Evolutionary conservation across 2,329 filamentous ascomycete species (phyloP), one percentile per base, ranked within the genome.

Genomic region (Trichoderma sp.): DNA sequence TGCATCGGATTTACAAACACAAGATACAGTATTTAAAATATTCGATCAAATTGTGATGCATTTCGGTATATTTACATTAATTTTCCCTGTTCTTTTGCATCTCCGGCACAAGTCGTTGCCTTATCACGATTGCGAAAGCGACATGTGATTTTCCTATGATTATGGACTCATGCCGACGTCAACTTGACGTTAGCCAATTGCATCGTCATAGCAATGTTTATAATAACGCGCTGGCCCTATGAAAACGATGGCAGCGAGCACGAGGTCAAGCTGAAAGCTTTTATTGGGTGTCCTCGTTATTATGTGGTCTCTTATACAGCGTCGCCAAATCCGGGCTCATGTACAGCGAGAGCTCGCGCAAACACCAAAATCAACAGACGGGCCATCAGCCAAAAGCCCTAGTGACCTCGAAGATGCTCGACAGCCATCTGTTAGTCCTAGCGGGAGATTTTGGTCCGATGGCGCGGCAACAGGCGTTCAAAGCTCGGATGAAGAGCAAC

Each of bases 291-390:
- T 4, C 4, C 31, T 35, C 7, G n/a, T 24, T 27, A 10, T 2
- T 5, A 62, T 62, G 59, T 62, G 59, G 59, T 62, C 59, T 24
- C n/a, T 62, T 3, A 62, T n/a, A 40, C 59, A 62, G 40, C 59
- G 40, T 33, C 59, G n/a, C 49, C 59, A 62, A 35, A 62, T 62
- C 11, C 49, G 27, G 27, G 40, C 47, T 14, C 40, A 35, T 11
- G 29, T 62, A 5, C 5, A 7, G 33, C 59, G 29, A 19, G 59
- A 62, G 59, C 59, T 52, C 13, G 27, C 16, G 4, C 11, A 47
- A 16, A 24, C 0, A 10, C 5, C 7, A 24, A 19, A 49, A 52
- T 35, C 59, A 52, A 21, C 1, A 8, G 27, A 7, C 10, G 14
- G 13, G n/a, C 40, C 16, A 16, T 52, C 40, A 14, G 40, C 16